Conservation (phyloP, 2,329 filamentous ascomycete genomes). For the Colletotrichum tropicicola region DNA sequence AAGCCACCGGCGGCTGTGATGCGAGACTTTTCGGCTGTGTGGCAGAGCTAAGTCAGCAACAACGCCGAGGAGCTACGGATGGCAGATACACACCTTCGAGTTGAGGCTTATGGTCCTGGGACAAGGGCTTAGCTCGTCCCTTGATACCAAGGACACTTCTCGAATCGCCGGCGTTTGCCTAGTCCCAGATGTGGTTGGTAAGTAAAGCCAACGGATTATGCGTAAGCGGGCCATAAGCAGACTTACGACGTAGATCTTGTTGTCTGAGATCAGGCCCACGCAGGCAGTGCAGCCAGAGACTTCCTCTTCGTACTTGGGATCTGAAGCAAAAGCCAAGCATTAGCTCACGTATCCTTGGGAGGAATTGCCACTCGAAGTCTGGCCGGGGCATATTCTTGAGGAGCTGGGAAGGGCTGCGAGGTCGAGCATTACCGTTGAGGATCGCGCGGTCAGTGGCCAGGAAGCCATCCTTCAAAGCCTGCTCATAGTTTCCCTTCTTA, state of each 20-base stretch:
- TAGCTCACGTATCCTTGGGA: conserved; percentile 10
- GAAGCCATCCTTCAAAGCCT: conserved; percentile 97
- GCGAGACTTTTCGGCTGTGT: conserved; percentile 87
- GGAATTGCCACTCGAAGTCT: neutral
- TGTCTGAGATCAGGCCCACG: conserved; percentile 85
- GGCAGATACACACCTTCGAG: conserved; percentile 79
- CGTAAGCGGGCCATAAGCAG: conserved; percentile 17
- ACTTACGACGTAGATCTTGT: conserved; percentile 96
- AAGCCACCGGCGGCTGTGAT: conserved; percentile 97
- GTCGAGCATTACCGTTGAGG: conserved; percentile 77
- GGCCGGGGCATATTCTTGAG: too few species aligned
- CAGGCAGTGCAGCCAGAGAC: conserved; percentile 98
- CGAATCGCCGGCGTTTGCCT: conserved; percentile 98
- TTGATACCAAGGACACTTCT: conserved; percentile 95
- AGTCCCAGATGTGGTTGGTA: conserved; percentile 22
- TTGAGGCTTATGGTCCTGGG: conserved; percentile 99
- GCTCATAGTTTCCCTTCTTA: conserved; percentile 89
- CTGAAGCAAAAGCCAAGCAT: conserved; percentile 56
- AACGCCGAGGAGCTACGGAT: neutral
- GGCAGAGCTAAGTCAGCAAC: conserved; percentile 9
- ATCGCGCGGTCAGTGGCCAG: conserved; percentile 96
- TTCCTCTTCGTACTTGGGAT: conserved; percentile 96
- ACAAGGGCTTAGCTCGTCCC: conserved; percentile 94
- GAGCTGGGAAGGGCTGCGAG: conserved; percentile 34
- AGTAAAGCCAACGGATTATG: conserved; percentile 36